These are phyloP conservation scores for Aspergillus felis DNA, from an alignment of 2,329 filamentous ascomycete species.

Conservation along the genomic window DNA sequence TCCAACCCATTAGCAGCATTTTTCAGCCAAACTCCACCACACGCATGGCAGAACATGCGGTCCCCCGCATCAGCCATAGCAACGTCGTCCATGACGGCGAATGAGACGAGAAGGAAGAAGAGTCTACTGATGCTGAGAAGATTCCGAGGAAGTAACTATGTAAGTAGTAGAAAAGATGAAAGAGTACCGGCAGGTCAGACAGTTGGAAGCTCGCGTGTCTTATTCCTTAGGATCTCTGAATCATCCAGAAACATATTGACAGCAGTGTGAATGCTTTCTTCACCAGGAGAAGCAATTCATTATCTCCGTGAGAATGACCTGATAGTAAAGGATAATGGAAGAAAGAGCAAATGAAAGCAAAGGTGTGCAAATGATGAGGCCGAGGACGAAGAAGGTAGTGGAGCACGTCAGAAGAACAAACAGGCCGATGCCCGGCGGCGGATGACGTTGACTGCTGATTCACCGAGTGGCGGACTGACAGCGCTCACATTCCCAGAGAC, in stretches of 20 bases:
- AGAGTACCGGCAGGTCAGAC: not conserved
- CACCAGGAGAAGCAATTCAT: not conserved
- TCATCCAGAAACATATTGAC: not conserved
- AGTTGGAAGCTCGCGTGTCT: not conserved
- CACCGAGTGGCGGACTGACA: not conserved
- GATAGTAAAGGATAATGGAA: not conserved
- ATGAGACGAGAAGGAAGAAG: not conserved
- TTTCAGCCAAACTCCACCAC: constrained; percentile 74
- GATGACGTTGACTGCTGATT: not conserved
- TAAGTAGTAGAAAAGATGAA: not conserved
- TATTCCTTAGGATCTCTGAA: not conserved
- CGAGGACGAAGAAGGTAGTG: not conserved
- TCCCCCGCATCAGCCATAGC: constrained; percentile 48
- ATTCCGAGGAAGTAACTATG: constrained; percentile 2
- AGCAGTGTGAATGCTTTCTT: not conserved
- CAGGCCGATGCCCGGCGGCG: not conserved
- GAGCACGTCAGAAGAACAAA: not conserved
- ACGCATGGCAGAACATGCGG: constrained; percentile 82
- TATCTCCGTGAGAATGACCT: not conserved
- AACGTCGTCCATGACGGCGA: not conserved
- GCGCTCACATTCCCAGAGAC: not conserved
- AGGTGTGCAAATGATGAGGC: not conserved
- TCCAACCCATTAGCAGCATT: constrained; percentile 60
- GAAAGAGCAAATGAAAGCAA: not conserved
- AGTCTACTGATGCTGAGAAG: constrained; percentile 1